Evolutionary conservation across 805 yeast genomes (phyloP).

Genomic region (Schizosaccharomyces cryophilus): DNA sequence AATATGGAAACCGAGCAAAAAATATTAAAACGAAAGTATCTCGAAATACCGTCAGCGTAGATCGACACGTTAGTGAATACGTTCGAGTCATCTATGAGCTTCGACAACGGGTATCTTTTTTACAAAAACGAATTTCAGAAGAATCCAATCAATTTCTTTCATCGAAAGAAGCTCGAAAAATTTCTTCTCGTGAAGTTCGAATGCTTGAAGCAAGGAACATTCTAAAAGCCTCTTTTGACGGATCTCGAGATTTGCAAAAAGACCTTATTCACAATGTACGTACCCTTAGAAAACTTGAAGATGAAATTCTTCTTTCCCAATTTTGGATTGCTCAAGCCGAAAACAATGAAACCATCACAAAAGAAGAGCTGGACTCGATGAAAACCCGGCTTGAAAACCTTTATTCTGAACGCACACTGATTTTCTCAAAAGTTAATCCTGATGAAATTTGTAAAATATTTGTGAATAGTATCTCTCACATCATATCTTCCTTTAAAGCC

Average conservation of each 20-base stretch:
- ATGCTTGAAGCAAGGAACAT: not conserved
- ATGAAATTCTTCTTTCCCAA: not conserved
- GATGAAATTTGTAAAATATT: not conserved
- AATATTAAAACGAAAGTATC: conserved; percentile 62
- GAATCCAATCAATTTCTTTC: not conserved
- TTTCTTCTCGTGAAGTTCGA: not conserved
- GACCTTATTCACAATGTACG: not conserved
- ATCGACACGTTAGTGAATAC: conserved; percentile 66
- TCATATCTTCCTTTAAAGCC: not conserved
- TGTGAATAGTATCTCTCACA: not conserved
- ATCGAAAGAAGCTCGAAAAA: not conserved
- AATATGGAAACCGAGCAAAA: conserved; percentile 79
- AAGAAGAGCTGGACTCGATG: not conserved
- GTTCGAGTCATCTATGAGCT: conserved; percentile 66
- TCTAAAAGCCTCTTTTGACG: not conserved
- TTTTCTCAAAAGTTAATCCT: not conserved
- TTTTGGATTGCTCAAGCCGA: not conserved
- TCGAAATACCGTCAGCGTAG: conserved; percentile 49
- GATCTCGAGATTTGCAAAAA: not conserved
- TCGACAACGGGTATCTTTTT: conserved; percentile 43
- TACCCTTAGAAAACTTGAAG: not conserved
- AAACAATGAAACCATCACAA: not conserved
- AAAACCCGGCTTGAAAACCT: not conserved
- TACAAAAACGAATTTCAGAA: conserved; percentile 18
- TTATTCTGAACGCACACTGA: not conserved